Base-by-base conservation (phyloP, 441 rosid species). In the Adansonia grandidieri region DNA sequence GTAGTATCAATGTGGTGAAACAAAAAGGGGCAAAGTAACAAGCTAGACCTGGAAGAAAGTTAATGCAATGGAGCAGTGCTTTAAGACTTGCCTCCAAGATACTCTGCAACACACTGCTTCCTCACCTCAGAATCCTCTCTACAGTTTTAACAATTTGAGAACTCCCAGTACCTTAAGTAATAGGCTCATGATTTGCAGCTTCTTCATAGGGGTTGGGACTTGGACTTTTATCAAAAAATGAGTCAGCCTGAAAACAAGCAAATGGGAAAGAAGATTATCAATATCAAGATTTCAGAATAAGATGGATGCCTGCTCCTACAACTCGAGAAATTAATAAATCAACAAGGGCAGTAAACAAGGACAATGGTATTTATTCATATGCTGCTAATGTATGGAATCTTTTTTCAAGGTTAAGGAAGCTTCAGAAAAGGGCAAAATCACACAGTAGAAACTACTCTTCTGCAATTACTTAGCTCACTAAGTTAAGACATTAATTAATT, bases 71-170 rank as follows among this genome's bases (percentile, higher is more conserved):
- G 24, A 37, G 47, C 70, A 40, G 14, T 4, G 20, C 13, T 40
- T 2, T 40, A 2, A 65, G 4, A 40, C 28, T 65, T 65, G 51
- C 48, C 71, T 8, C 0, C 11, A 65, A 65, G 42, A 42, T n/a
- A 65, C 71, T 40, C 14, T n/a, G 71, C 71, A n/a, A 42, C 24
- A 9, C 50, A 66, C 71, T 66, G 51, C 50, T 42, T 37, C 47
- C 48, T 15, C 47, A 64, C 19, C 48, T 64, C 48, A 64, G 20
- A 64, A 64, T 67, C 54, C 11, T 42, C 50, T 67, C n/a, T 17
- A 7, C 22, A 1, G 4, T 50, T 24, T 24, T 51, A 28, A 22
- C 14, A 53, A 1, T 13, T 51, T 32, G 74, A 14, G 22, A 7
- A 68, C 37, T 45, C 28, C 17, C 15, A 4, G 37, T 4, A 14